These are phyloP conservation scores for Nasturtium officinale DNA, from an alignment of 345 rosid genomes.

Conservation along the genomic window DNA sequence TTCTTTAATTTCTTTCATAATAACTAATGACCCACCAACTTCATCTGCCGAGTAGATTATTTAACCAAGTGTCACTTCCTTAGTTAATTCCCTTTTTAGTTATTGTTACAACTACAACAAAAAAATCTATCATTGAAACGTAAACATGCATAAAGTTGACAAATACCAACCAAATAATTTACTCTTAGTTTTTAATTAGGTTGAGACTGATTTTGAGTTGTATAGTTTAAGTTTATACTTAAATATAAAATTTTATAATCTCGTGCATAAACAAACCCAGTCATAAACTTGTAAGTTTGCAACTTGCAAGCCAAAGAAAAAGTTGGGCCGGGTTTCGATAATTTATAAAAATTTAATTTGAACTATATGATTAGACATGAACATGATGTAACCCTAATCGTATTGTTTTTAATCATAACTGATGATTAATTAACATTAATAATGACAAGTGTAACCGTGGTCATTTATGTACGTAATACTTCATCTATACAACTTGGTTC, in stretches of 20 bases:
- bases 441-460: too few species aligned
- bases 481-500: too few species aligned
- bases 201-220: not conserved
- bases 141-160: too few species aligned
- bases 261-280: not conserved
- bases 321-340: not conserved
- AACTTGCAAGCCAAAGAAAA: not conserved
- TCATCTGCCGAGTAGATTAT: conserved; percentile 1
- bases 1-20: conserved; percentile 1
- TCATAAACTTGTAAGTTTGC: not conserved
- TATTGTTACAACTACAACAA: not conserved
- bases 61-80: not conserved
- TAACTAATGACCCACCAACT: conserved; percentile 10
- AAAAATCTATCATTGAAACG: not conserved
- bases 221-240: not conserved
- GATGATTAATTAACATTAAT: too few species aligned
- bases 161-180: not conserved
- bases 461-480: too few species aligned
- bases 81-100: not conserved
- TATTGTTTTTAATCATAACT: too few species aligned
- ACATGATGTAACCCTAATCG: too few species aligned
- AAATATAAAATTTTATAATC: not conserved
- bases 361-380: too few species aligned
- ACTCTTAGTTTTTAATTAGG: not conserved
- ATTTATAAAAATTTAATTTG: too few species aligned